A percentile compares a stretch with the other conserved stretches of the same genome.
These are phyloP conservation scores for Prosopis cineraria DNA, from an alignment of 306 rosid genomes.

Conservation along the genomic window DNA sequence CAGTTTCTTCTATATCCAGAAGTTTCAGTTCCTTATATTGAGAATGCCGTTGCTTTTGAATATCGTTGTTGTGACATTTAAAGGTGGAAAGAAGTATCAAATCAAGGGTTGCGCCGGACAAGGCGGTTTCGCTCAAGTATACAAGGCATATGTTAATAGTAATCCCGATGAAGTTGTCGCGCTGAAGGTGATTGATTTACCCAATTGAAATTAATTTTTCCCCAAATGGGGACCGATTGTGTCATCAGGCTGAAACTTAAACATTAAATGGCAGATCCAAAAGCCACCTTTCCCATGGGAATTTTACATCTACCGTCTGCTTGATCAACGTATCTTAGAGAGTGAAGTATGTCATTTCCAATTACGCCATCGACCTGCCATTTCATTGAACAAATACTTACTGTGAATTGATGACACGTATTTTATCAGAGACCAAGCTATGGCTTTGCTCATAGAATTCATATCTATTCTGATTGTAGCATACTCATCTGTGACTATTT, in stretches of 20 bases:
- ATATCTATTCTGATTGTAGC: conserved; percentile 80
- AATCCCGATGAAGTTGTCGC: conserved; percentile 84
- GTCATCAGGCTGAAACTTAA: conserved; percentile 36
- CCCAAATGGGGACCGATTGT: neutral
- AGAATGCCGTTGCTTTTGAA: conserved; percentile 14
- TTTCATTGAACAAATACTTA: conserved; percentile 40
- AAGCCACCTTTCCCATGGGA: conserved; percentile 94
- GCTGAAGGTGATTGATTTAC: conserved; percentile 59
- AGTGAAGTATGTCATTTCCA: conserved; percentile 56
- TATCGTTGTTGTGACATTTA: conserved; percentile 36
- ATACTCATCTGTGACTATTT: conserved; percentile 73
- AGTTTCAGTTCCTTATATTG: conserved; percentile 16
- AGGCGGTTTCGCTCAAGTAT: conserved; percentile 94
- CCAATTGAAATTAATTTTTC: neutral
- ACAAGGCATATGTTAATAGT: conserved; percentile 66
- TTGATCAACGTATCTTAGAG: conserved; percentile 66
- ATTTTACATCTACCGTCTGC: conserved; percentile 91
- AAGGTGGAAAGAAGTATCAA: conserved; percentile 88
- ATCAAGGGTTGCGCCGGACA: conserved; percentile 92
- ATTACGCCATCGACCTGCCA: conserved; percentile 29
- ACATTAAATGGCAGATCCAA: conserved; percentile 65
- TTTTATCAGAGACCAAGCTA: conserved; percentile 78
- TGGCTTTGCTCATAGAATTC: conserved; percentile 77
- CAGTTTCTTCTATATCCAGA: neutral
- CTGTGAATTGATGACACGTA: conserved; percentile 40